Evolutionary conservation across 2,329 filamentous ascomycete genomes (phyloP), one percentile per base, ranked within the genome.

Genomic region (Scytalidium sp.): DNA sequence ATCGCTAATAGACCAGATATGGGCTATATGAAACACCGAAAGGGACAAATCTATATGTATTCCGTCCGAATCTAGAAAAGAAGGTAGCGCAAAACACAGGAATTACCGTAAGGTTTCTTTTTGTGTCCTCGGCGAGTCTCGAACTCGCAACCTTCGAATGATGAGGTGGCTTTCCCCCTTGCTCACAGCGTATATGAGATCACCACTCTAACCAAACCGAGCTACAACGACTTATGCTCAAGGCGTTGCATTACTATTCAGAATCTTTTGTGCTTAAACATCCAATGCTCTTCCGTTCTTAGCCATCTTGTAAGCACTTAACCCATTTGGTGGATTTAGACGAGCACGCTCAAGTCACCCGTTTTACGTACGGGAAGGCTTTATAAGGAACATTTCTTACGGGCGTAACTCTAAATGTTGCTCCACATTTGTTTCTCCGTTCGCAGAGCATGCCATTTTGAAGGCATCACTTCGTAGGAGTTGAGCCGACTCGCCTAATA

Each of bases 61-160:
- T 13, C 25, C 7, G 13, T 29, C 25, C 25, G 13, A 36, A 36
- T 15, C 13, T 5, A 43, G 11, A 43, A 8, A 43, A 43, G 15
- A 21, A 36, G 15, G 7, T 36, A 36, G 13, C 7, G 13, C 32
- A 36, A 36, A 27, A 44, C 21, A 44, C 6, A 20, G 42, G 19
- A 20, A 44, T 20, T 21, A 17, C n/a, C n/a, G n/a, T n/a, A n/a
- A n/a, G n/a, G n/a, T n/a, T n/a, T n/a, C n/a, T n/a, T n/a, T n/a
- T 13, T 20, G 5, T 70, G 70, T 71, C 68, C 70, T 70, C 64
- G 64, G 69, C 65, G 68, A 75, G 71, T 60, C 63, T 73, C 67
- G 77, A 79, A 68, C 76, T 78, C 71, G 67, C 68, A 71, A 71
- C 70, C 71, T 74, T 72, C 71, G 71, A 63, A 69, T 68, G 43